A percentile compares a stretch with the other conserved stretches of the same genome.
phyloP scores from a whole-genome alignment of 208 protist species.

The Acanthamoeba lenticulata region DNA sequence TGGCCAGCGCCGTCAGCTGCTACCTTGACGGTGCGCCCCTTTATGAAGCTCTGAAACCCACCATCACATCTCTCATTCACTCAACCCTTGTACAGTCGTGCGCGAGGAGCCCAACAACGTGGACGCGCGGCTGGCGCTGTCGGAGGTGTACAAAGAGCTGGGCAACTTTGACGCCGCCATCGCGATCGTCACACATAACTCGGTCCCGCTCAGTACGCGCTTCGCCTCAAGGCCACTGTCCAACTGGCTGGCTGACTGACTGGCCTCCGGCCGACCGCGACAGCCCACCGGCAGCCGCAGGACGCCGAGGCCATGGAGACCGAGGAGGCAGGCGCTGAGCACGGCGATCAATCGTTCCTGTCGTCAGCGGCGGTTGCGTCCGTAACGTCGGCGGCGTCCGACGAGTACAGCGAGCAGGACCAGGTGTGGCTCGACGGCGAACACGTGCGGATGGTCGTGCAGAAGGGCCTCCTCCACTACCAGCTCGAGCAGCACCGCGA shows the following conservation, averaged over 20 bases:
- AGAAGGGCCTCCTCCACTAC: conserved; percentile 57
- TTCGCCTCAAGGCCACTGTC: neutral
- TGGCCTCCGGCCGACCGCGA: neutral
- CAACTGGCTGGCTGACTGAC: neutral
- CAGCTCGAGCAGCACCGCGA: conserved; percentile 38
- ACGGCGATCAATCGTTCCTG: too few species aligned
- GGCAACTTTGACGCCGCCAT: conserved; percentile 54
- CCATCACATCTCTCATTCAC: neutral
- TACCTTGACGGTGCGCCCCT: neutral
- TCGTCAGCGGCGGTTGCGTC: too few species aligned
- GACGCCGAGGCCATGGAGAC: neutral
- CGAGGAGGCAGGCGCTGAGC: neutral
- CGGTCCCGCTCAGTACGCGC: conserved; percentile 6
- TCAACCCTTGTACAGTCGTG: conserved; percentile 5
- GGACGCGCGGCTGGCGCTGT: conserved; percentile 47
- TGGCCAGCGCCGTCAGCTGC: neutral
- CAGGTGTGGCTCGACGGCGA: neutral
- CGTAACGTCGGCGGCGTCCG: too few species aligned
- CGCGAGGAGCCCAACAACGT: conserved; percentile 47
- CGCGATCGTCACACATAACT: conserved; percentile 22
- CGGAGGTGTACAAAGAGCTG: conserved; percentile 45
- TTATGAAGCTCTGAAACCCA: neutral
- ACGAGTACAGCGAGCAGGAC: neutral
- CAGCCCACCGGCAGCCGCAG: neutral
- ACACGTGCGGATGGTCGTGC: neutral